Conservation (phyloP, 2,329 filamentous ascomycete species). For the Neofusicoccum parvum region DNA sequence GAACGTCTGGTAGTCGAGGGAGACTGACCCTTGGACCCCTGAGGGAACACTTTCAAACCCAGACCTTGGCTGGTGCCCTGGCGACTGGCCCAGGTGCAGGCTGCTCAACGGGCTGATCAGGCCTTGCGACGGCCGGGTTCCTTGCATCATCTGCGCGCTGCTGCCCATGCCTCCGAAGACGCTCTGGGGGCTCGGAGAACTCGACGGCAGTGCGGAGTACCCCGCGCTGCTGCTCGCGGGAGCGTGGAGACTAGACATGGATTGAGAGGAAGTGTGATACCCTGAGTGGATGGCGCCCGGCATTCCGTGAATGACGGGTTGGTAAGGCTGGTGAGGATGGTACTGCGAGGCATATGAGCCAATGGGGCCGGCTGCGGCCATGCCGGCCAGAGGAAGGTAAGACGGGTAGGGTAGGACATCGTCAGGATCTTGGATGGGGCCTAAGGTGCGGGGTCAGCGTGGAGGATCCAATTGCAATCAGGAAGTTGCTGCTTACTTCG, state of each 20-base stretch:
- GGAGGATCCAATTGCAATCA: not conserved
- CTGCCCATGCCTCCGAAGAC: slow-evolving; percentile 8
- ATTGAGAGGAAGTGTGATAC: slow-evolving; percentile 14
- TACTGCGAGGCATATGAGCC: slow-evolving; percentile 10
- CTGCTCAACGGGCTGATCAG: slow-evolving; percentile 15
- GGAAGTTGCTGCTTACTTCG: slow-evolving; percentile 4
- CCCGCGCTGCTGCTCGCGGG: not conserved
- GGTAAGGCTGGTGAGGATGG: slow-evolving; percentile 5
- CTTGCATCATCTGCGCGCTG: slow-evolving; percentile 1
- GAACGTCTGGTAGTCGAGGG: slow-evolving; percentile 15
- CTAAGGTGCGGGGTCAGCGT: not conserved
- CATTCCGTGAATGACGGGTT: slow-evolving; percentile 5
- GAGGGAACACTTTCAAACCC: slow-evolving; percentile 5
- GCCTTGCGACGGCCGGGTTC: slow-evolving; percentile 1
- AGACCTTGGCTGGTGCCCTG: slow-evolving; percentile 8
- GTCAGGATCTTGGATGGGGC: slow-evolving; percentile 18
- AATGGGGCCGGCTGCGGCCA: not conserved
- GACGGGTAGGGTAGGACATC: slow-evolving; percentile 13
- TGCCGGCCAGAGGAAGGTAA: not conserved
- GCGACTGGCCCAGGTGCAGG: slow-evolving; percentile 4
- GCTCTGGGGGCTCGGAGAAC: not conserved
- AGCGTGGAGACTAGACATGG: slow-evolving; percentile 8
- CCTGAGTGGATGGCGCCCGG: not conserved
- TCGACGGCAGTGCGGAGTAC: not conserved
- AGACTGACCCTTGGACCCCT: slow-evolving; percentile 4